Evolutionary conservation across 2,329 filamentous ascomycete species (phyloP).

Genomic region (Nannizziopsis arthrosporioides): DNA sequence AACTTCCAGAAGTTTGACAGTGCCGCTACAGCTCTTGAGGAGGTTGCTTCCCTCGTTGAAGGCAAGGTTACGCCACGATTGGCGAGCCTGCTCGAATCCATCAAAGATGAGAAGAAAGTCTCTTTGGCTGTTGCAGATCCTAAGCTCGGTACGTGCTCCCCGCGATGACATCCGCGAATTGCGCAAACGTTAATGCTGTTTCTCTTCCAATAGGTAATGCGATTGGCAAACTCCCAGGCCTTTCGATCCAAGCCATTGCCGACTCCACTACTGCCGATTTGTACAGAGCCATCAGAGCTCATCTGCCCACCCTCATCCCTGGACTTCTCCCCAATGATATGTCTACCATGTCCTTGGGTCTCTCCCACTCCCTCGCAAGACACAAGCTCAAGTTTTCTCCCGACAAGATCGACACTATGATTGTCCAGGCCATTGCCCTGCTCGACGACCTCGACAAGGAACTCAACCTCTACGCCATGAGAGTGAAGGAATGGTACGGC

Average conservation of each 20-base stretch:
- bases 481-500: conserved; percentile 99
- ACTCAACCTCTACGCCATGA: conserved; percentile 96
- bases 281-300: conserved; percentile 86
- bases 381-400: conserved; percentile 98
- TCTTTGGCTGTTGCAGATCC: conserved; percentile 88
- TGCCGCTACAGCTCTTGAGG: conserved; percentile 77
- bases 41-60: conserved; percentile 77
- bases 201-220: conserved; percentile 48
- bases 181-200: not conserved
- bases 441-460: conserved; percentile 98
- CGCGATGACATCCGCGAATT: not conserved
- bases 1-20: conserved; percentile 96
- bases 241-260: conserved; percentile 73
- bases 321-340: conserved; percentile 75
- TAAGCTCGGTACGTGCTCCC: conserved; percentile 52
- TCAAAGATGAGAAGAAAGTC: conserved; percentile 96
- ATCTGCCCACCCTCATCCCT: conserved; percentile 80
- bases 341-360: conserved; percentile 87
- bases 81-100: conserved; percentile 65
- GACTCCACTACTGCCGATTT: conserved; percentile 75
- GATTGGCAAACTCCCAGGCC: conserved; percentile 80
- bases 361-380: conserved; percentile 89
- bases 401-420: conserved; percentile 99
- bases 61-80: conserved; percentile 90
- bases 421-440: conserved; percentile 88